phyloP scores from a whole-genome alignment of 2,329 filamentous ascomycete genomes.

The Dothideomycetes sp. region DNA sequence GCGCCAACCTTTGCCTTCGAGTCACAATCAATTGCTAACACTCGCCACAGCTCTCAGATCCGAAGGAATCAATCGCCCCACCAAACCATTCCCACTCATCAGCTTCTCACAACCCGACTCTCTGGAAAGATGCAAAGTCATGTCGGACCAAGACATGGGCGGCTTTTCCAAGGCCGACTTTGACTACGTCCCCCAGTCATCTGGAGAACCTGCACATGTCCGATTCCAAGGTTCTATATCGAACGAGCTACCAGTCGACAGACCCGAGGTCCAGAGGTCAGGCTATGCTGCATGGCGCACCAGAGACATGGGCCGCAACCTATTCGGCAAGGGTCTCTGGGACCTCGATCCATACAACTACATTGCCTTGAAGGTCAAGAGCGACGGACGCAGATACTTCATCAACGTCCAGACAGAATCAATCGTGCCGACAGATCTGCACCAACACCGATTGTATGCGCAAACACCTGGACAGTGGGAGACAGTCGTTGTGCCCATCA shows the following conservation, averaged over 20 bases:
- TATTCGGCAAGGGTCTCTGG: conserved; percentile 83
- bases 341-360: conserved; percentile 84
- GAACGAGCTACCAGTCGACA: conserved; percentile 66
- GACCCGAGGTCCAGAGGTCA: conserved; percentile 63
- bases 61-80: conserved; percentile 58
- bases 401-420: conserved; percentile 94
- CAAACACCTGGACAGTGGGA: conserved; percentile 82
- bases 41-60: conserved; percentile 52
- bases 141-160: conserved; percentile 69
- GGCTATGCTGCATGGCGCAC: conserved; percentile 92
- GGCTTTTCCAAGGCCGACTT: conserved; percentile 70
- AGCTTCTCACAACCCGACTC: conserved; percentile 47
- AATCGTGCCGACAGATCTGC: conserved; percentile 87
- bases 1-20: conserved; percentile 3
- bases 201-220: conserved; percentile 55
- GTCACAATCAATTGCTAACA: too few species aligned
- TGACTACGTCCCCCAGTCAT: conserved; percentile 47
- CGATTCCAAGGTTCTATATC: conserved; percentile 85
- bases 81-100: conserved; percentile 55
- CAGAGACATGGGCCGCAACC: conserved; percentile 60
- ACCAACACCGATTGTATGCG: conserved; percentile 82
- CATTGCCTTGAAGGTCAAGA: conserved; percentile 79
- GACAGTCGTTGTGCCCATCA: conserved; percentile 83
- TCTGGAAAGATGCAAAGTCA: conserved; percentile 53
- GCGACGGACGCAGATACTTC: conserved; percentile 84